These are phyloP conservation scores for Picea mariana DNA, from an alignment of 83 land plant species.

Conservation along the genomic window DNA sequence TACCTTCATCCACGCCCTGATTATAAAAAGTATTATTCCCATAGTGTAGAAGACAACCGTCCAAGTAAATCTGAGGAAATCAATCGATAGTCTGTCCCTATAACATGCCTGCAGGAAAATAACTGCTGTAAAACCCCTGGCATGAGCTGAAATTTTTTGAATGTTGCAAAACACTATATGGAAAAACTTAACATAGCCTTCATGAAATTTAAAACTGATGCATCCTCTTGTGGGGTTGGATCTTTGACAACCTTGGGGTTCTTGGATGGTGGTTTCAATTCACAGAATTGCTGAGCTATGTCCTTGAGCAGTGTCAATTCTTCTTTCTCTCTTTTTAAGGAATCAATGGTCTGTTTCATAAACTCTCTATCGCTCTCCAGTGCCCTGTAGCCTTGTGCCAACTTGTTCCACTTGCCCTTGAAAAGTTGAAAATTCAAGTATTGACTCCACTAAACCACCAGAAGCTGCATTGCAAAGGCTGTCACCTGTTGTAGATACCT, in stretches of 20 bases:
- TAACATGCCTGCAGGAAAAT: background rate
- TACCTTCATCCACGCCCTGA: too few species aligned
- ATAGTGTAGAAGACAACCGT: too few species aligned
- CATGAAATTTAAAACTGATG: background rate
- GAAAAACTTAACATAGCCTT: too few species aligned
- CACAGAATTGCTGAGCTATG: too few species aligned
- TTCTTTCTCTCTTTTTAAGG: conserved; percentile 63
- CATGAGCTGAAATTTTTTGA: too few species aligned
- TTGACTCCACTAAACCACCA: conserved; percentile 12
- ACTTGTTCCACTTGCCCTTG: conserved; percentile 57
- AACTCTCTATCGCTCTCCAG: conserved; percentile 76
- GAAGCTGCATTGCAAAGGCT: background rate
- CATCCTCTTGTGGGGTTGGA: background rate
- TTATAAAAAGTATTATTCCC: too few species aligned
- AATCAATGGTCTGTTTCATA: conserved; percentile 49
- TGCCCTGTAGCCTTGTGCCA: conserved; percentile 57
- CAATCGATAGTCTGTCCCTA: too few species aligned
- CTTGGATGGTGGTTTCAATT: too few species aligned
- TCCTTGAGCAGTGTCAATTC: too few species aligned
- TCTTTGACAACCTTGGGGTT: background rate
- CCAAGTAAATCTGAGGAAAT: too few species aligned
- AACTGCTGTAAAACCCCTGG: too few species aligned
- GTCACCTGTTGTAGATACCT: conserved; percentile 10
- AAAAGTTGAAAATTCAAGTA: conserved; percentile 14
- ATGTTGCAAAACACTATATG: too few species aligned